phyloP scores from a whole-genome alignment of 257 asterid genomes.

The Przewalskia tangutica region DNA sequence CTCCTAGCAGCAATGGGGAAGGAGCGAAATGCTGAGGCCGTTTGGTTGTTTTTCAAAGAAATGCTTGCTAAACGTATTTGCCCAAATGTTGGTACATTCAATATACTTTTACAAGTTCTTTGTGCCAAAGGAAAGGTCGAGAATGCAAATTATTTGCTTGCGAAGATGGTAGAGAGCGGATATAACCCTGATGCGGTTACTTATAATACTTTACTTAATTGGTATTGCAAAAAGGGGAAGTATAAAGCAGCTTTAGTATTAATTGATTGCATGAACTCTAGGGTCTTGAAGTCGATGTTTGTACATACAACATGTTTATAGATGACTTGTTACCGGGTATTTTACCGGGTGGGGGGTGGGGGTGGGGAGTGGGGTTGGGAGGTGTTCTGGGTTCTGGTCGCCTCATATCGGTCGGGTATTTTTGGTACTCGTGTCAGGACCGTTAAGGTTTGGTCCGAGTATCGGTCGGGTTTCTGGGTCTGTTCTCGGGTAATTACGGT shows the following conservation, averaged over 20 bases:
- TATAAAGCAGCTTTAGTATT: conserved; percentile 56
- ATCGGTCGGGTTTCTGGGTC: no score
- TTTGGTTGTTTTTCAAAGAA: conserved; percentile 75
- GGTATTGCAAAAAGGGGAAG: conserved; percentile 75
- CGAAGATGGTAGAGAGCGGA: conserved; percentile 85
- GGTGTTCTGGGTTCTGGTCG: no score
- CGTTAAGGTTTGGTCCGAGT: no score
- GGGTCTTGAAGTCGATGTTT: conserved; percentile 68
- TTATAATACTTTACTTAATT: conserved; percentile 73
- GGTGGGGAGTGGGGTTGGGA: no score
- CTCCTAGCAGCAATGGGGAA: conserved; percentile 50
- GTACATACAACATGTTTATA: conserved; percentile 71
- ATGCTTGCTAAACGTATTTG: conserved; percentile 51
- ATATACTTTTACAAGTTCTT: conserved; percentile 58
- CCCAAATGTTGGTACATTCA: conserved; percentile 63
- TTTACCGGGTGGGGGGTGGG: no score
- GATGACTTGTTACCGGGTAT: conserved; percentile 67
- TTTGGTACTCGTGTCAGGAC: no score
- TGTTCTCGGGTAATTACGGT: no score
- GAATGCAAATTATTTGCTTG: conserved; percentile 52
- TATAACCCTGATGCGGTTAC: conserved; percentile 71
- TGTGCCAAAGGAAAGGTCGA: conserved; percentile 62
- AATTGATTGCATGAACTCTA: conserved; percentile 63
- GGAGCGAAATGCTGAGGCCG: conserved; percentile 23
- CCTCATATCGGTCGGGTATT: no score